Evolutionary conservation across 331 rosid genomes (phyloP).

Genomic region (Arachis monticola): DNA sequence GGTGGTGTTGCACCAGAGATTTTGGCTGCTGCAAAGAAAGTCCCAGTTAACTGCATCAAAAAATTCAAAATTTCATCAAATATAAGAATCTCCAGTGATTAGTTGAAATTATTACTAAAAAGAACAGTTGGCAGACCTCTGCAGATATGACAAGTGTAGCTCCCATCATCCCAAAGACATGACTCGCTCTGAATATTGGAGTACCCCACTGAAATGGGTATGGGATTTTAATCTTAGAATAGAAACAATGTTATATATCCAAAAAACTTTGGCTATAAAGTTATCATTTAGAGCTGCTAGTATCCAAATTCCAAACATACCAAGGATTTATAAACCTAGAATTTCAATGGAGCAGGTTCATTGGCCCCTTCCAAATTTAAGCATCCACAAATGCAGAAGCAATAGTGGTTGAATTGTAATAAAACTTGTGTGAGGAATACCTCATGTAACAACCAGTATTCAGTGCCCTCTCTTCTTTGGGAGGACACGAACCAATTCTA

Average conservation of each 20-base stretch:
- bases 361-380: too few relatives aligned
- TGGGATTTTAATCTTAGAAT: slow-evolving; percentile 77
- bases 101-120: slow-evolving; percentile 23
- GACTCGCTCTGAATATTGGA: slow-evolving; percentile 94
- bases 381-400: neutral
- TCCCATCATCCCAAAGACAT: slow-evolving; percentile 97
- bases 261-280: neutral
- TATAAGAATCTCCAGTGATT: neutral
- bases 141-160: slow-evolving; percentile 92
- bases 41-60: slow-evolving; percentile 80
- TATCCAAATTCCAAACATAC: slow-evolving; percentile 49
- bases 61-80: slow-evolving; percentile 34
- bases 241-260: neutral
- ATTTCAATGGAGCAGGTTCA: too few relatives aligned
- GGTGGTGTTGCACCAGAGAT: slow-evolving; percentile 98
- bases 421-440: slow-evolving; percentile 63
- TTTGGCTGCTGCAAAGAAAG: slow-evolving; percentile 86
- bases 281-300: slow-evolving; percentile 11
- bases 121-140: slow-evolving; percentile 63
- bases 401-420: slow-evolving; percentile 44
- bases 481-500: slow-evolving; percentile 50
- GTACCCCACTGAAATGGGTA: slow-evolving; percentile 98
- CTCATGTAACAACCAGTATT: slow-evolving; percentile 83
- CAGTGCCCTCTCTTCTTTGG: slow-evolving; percentile 64
- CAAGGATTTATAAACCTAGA: slow-evolving; percentile 49